phyloP scores from a whole-genome alignment of 2,329 filamentous ascomycete genomes.

The Huntiella moniliformis region DNA sequence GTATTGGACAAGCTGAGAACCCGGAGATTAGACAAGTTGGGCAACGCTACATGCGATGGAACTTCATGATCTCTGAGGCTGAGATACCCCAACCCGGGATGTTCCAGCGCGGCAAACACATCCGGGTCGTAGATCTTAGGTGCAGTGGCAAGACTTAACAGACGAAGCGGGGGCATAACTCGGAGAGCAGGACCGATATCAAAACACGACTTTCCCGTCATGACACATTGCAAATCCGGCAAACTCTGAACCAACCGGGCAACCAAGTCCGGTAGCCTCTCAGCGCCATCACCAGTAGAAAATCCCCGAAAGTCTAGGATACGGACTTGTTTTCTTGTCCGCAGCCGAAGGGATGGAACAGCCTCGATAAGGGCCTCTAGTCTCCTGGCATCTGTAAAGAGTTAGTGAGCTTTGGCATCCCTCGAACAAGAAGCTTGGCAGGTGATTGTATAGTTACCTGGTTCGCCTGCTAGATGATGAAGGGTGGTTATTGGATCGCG shows the following conservation, averaged over 20 bases:
- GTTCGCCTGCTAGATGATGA: conserved; percentile 13
- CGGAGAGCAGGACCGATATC: conserved; percentile 4
- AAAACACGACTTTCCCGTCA: conserved; percentile 1
- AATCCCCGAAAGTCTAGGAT: conserved; percentile 7
- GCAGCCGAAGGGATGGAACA: not conserved
- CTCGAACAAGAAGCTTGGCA: too few relatives aligned
- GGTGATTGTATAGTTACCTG: too few relatives aligned
- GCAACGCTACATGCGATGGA: too few relatives aligned
- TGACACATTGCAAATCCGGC: conserved; percentile 5
- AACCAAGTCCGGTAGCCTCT: not conserved
- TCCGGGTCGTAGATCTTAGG: not conserved
- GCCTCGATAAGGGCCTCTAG: conserved; percentile 28
- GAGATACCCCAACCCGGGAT: too few relatives aligned
- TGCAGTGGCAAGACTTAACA: not conserved
- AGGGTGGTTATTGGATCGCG: conserved; percentile 26
- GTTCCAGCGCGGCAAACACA: too few relatives aligned
- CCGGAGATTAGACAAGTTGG: conserved; percentile 22
- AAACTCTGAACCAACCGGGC: conserved; percentile 3
- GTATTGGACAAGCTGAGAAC: conserved; percentile 32
- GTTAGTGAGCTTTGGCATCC: too few relatives aligned
- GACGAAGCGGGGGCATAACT: not conserved
- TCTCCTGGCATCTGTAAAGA: conserved; percentile 14
- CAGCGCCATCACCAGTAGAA: conserved; percentile 1
- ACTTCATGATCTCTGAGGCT: too few relatives aligned
- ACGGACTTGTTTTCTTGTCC: not conserved